Percentiles rank a stretch among this genome's conserved stretches.
Conservation (phyloP, 2,329 filamentous ascomycete species). For the Diaporthe capsici region DNA sequence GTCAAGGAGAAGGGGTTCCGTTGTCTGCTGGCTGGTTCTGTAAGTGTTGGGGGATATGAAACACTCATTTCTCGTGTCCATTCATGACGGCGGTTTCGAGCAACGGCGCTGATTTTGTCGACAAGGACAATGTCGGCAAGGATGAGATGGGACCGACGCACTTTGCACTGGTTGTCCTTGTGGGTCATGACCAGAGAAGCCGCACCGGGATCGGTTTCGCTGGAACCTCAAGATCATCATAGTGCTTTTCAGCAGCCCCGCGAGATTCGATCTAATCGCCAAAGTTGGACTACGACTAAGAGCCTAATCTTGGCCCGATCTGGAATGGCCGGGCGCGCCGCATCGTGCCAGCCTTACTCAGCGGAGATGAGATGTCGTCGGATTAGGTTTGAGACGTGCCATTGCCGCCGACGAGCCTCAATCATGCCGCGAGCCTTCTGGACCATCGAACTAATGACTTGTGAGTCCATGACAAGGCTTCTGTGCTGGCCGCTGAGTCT, state of each 20-base stretch:
- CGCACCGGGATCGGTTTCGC: conserved; percentile 1
- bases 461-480: neutral
- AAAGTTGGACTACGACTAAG: neutral
- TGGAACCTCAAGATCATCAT: conserved; percentile 17
- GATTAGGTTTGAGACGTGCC: conserved; percentile 34
- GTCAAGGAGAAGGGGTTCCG: conserved; percentile 27
- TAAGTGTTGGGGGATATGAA: conserved; percentile 36
- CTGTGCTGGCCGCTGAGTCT: neutral
- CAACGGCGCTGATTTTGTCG: conserved; percentile 4
- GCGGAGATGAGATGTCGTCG: conserved; percentile 34
- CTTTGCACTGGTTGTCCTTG: neutral
- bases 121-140: neutral
- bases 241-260: conserved; percentile 19
- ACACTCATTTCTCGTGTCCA: conserved; percentile 43
- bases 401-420: conserved; percentile 34
- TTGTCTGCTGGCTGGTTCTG: conserved; percentile 19
- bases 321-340: conserved; percentile 17
- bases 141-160: neutral
- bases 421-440: conserved; percentile 1
- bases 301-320: conserved; percentile 1
- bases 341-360: conserved; percentile 25
- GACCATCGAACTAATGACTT: neutral
- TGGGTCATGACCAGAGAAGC: conserved; percentile 12
- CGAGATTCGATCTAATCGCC: conserved; percentile 19
- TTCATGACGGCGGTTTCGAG: conserved; percentile 37